Conservation (phyloP, 1,284 basidiomycete genomes). For the Bondarzewia mesenterica region DNA sequence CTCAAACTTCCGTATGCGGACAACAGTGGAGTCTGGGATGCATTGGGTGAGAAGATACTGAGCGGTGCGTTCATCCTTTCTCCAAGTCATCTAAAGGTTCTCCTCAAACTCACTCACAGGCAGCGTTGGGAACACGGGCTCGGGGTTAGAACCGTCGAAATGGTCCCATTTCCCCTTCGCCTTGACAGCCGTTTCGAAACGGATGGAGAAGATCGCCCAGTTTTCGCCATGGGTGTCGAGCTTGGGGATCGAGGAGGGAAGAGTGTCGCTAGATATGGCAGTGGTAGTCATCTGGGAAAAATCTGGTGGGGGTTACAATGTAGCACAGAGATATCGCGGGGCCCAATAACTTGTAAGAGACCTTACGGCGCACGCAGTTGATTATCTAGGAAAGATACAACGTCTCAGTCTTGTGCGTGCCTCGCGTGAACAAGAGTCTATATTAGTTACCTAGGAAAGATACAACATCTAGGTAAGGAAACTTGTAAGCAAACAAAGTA, state of each 20-base stretch:
- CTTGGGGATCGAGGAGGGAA: neutral
- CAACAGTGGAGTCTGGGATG: conserved; percentile 1
- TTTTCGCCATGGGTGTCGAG: neutral
- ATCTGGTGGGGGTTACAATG: too few species aligned
- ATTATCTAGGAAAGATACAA: too few species aligned
- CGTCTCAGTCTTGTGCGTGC: too few species aligned
- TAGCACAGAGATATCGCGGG: too few species aligned
- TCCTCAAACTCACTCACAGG: neutral
- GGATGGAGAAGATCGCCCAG: conserved; percentile 1
- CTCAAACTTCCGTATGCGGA: neutral
- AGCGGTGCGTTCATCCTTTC: neutral
- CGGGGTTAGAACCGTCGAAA: neutral
- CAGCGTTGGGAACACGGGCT: neutral
- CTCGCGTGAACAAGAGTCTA: too few species aligned
- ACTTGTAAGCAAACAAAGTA: too few species aligned
- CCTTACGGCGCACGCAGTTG: too few species aligned
- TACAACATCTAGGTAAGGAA: too few species aligned
- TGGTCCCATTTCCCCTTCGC: conserved; percentile 7
- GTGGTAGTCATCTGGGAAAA: neutral
- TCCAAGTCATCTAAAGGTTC: neutral
- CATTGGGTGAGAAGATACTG: conserved; percentile 2
- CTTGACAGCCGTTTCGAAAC: conserved; percentile 7
- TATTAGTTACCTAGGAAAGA: too few species aligned
- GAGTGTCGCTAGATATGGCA: neutral
- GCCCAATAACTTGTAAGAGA: too few species aligned